phyloP scores from a whole-genome alignment of 169 alveolate species.

The Plasmodium gonderi region DNA sequence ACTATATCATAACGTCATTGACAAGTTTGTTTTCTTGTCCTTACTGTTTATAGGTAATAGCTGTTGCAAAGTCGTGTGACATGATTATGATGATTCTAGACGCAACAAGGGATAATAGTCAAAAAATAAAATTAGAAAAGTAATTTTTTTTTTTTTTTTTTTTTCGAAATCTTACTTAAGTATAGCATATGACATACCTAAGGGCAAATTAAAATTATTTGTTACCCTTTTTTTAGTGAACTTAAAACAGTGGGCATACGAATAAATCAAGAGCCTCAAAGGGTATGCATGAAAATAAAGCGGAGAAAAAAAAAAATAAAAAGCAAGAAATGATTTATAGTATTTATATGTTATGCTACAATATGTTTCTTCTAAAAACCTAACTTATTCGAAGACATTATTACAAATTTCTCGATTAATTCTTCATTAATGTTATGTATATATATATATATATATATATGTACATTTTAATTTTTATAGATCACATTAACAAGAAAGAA shows the following conservation, averaged over 20 bases:
- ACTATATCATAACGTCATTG: background rate
- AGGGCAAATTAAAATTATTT: background rate
- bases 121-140: conserved; percentile 93
- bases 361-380: background rate
- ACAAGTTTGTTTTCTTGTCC: background rate
- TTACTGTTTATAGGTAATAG: conserved; percentile 85
- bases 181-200: background rate
- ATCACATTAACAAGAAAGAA: conserved; percentile 83
- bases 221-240: conserved; percentile 80
- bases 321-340: background rate
- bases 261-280: conserved; percentile 95
- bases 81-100: conserved; percentile 95
- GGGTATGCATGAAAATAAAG: conserved; percentile 45
- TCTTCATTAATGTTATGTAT: no score
- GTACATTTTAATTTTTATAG: conserved; percentile 2
- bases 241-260: conserved; percentile 98
- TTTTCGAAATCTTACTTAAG: background rate
- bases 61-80: conserved; percentile 97
- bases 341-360: background rate
- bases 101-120: conserved; percentile 95
- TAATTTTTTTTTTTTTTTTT: conserved; percentile 5
- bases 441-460: no score
- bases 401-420: background rate
- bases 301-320: background rate
- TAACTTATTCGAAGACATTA: background rate